These are phyloP conservation scores for Globisporangium uncinulatum DNA, from an alignment of 352 stramenopile genomes.

Conservation along the genomic window DNA sequence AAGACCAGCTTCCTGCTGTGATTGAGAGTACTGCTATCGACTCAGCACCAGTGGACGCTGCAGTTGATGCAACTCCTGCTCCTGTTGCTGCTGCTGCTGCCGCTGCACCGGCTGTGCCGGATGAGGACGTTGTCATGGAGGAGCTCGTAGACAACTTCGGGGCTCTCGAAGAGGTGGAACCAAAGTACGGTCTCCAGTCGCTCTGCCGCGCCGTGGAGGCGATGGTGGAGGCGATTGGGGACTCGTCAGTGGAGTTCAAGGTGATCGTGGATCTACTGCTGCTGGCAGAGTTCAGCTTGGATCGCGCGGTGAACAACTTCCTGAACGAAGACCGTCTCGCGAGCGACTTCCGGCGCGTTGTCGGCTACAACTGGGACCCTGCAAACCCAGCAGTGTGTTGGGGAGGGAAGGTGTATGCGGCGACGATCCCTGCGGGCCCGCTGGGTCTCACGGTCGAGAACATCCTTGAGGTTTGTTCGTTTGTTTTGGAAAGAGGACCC, in stretches of 20 bases:
- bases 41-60: background rate
- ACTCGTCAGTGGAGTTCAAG: constrained; percentile 56
- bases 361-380: constrained; percentile 67
- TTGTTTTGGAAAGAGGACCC: too few relatives aligned
- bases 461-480: constrained; percentile 68
- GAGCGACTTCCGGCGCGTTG: constrained; percentile 71
- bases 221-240: constrained; percentile 75
- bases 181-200: constrained; percentile 76
- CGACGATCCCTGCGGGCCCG: constrained; percentile 71
- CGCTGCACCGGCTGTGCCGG: constrained; percentile 19
- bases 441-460: constrained; percentile 88
- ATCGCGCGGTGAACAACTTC: constrained; percentile 78
- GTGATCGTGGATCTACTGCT: constrained; percentile 68
- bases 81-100: too few relatives aligned
- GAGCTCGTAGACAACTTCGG: constrained; percentile 8
- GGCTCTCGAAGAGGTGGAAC: constrained; percentile 25
- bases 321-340: constrained; percentile 74
- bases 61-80: background rate
- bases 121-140: constrained; percentile 69
- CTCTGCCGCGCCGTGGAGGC: constrained; percentile 68
- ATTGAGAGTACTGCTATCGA: background rate
- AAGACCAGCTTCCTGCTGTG: background rate
- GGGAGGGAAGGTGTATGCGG: constrained; percentile 49
- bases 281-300: constrained; percentile 72
- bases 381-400: constrained; percentile 43